Conservation (phyloP, 176 grass and related monocot species). For the Oryza meyeriana region DNA sequence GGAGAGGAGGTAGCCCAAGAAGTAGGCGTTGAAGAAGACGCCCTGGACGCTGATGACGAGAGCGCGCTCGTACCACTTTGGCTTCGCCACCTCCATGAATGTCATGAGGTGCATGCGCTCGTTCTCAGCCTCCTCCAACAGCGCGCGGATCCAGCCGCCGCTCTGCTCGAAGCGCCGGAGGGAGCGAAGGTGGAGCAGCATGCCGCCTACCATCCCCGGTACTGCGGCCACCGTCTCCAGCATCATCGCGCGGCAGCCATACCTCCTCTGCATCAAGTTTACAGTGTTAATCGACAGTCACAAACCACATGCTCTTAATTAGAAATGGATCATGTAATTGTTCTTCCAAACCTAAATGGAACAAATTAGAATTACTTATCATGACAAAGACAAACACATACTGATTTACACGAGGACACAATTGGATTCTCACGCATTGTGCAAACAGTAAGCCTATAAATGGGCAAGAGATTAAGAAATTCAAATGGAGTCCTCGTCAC, state of each 20-base stretch:
- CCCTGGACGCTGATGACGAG: conserved; percentile 56
- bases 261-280: conserved; percentile 40
- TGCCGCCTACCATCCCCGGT: conserved; percentile 53
- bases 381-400: background rate
- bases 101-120: conserved; percentile 66
- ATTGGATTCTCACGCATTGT: background rate
- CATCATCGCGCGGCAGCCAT: conserved; percentile 59
- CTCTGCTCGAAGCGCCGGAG: conserved; percentile 58
- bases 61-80: conserved; percentile 50
- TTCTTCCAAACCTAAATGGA: background rate
- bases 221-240: conserved; percentile 53
- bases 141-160: conserved; percentile 53
- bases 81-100: conserved; percentile 56
- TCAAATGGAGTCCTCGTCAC: background rate
- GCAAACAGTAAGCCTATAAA: background rate
- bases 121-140: conserved; percentile 54
- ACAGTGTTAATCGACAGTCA: background rate
- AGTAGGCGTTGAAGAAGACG: conserved; percentile 64
- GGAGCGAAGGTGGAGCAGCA: conserved; percentile 56
- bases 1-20: conserved; percentile 51
- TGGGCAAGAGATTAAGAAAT: background rate
- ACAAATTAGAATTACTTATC: background rate
- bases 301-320: background rate
- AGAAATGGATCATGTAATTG: background rate
- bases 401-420: background rate